phyloP scores from a whole-genome alignment of 179 eudicot genomes.

The Amaranthus tricolor region DNA sequence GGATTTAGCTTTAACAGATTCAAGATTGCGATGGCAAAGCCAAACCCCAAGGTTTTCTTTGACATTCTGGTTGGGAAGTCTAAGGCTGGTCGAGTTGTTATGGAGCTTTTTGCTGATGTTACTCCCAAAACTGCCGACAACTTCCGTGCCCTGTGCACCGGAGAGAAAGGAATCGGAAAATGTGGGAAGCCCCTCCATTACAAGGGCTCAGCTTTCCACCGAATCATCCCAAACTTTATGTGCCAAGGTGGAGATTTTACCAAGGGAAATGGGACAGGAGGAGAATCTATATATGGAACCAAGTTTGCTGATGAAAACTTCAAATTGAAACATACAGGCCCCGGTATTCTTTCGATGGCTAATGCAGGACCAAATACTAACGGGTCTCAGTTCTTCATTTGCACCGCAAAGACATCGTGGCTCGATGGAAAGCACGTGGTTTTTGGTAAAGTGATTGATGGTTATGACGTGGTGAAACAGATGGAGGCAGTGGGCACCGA shows the following conservation, averaged over 20 bases:
- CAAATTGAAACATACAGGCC: slow-evolving; percentile 61
- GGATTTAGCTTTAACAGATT: not conserved
- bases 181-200: slow-evolving; percentile 60
- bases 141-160: slow-evolving; percentile 68
- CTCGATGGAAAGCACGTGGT: slow-evolving; percentile 67
- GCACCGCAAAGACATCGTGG: slow-evolving; percentile 51
- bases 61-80: slow-evolving; percentile 53
- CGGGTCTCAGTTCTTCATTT: slow-evolving; percentile 65
- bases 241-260: slow-evolving; percentile 78
- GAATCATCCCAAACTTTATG: slow-evolving; percentile 62
- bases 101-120: slow-evolving; percentile 55
- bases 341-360: slow-evolving; percentile 65
- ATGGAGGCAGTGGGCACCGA: slow-evolving; percentile 54
- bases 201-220: slow-evolving; percentile 59
- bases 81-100: slow-evolving; percentile 54
- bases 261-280: slow-evolving; percentile 60
- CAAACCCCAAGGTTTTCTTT: slow-evolving; percentile 68
- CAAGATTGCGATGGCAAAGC: slow-evolving; percentile 46
- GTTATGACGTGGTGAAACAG: slow-evolving; percentile 46
- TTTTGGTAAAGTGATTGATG: slow-evolving; percentile 68
- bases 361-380: slow-evolving; percentile 63
- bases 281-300: slow-evolving; percentile 62
- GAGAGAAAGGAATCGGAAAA: slow-evolving; percentile 61
- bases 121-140: slow-evolving; percentile 72
- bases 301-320: slow-evolving; percentile 63